Evolutionary conservation across 768 basidiomycete species (phyloP).

Genomic region (Cystobasidium onofrii): DNA sequence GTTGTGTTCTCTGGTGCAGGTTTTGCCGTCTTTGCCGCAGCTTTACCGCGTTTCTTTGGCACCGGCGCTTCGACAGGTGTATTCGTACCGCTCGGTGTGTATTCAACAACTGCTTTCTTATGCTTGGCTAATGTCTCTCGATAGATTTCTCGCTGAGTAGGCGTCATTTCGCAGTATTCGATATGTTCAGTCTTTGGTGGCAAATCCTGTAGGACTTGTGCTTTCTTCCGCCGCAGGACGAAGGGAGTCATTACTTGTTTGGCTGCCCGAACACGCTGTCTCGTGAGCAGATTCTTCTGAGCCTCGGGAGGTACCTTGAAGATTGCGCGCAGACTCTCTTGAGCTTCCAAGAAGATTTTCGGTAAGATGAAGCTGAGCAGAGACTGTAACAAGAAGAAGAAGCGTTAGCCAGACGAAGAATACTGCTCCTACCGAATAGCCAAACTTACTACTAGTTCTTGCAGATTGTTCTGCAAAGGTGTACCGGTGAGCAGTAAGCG

Average conservation of each 20-base stretch:
- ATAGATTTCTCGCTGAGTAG: slow-evolving; percentile 73
- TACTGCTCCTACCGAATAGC: no score
- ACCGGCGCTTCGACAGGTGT: slow-evolving; percentile 46
- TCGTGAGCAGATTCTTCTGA: slow-evolving; percentile 75
- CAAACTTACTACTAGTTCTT: slow-evolving; percentile 50
- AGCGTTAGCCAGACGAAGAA: neutral
- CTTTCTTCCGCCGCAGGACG: slow-evolving; percentile 90
- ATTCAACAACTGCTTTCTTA: slow-evolving; percentile 64
- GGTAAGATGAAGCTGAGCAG: slow-evolving; percentile 96
- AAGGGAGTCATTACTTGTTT: slow-evolving; percentile 99
- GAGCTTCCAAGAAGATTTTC: slow-evolving; percentile 66
- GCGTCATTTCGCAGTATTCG: slow-evolving; percentile 89
- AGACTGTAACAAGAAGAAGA: slow-evolving; percentile 55
- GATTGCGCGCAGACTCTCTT: slow-evolving; percentile 76
- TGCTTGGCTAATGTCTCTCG: slow-evolving; percentile 74
- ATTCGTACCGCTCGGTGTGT: slow-evolving; percentile 33
- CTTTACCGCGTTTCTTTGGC: slow-evolving; percentile 42
- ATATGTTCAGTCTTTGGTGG: slow-evolving; percentile 87
- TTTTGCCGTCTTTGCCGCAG: slow-evolving; percentile 41
- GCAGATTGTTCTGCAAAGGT: slow-evolving; percentile 61
- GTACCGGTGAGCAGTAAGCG: slow-evolving; percentile 88
- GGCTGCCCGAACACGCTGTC: slow-evolving; percentile 84
- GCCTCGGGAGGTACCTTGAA: slow-evolving; percentile 89
- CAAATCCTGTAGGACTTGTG: slow-evolving; percentile 87
- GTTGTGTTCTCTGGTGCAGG: slow-evolving; percentile 58